Evolutionary conservation across 2,329 filamentous ascomycete genomes (phyloP).

Genomic region (Pseudogymnoascus sp.): DNA sequence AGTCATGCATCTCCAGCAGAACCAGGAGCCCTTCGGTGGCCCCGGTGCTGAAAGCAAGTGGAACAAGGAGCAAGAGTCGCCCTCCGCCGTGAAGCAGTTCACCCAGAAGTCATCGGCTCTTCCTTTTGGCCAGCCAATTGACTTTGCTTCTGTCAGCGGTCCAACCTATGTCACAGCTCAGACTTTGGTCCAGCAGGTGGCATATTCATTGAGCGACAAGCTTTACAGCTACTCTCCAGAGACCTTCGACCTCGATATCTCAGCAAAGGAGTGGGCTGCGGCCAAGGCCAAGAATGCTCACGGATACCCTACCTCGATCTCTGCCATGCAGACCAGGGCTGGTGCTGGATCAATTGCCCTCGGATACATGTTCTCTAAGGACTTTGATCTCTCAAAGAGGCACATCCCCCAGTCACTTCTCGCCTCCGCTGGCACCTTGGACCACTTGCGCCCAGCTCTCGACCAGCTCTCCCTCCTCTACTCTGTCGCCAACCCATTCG

Average conservation of each 20-base stretch:
- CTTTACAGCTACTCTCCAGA: conserved; percentile 95
- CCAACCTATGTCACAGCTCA: conserved; percentile 92
- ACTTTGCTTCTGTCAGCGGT: conserved; percentile 61
- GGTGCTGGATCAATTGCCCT: conserved; percentile 87
- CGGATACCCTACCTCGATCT: conserved; percentile 69
- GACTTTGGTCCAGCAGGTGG: conserved; percentile 88
- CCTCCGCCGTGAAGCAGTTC: conserved; percentile 23
- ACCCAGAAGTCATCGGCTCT: conserved; percentile 41
- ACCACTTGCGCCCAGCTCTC: conserved; percentile 71
- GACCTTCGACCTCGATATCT: conserved; percentile 82
- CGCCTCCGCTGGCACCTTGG: conserved; percentile 75
- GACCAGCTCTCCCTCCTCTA: conserved; percentile 91
- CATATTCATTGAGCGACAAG: conserved; percentile 92
- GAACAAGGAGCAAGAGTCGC: conserved; percentile 23
- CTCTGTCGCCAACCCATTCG: conserved; percentile 83
- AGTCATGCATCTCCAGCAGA: conserved; percentile 9
- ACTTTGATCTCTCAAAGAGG: conserved; percentile 87
- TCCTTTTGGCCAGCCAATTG: conserved; percentile 49
- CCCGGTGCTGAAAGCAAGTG: conserved; percentile 25
- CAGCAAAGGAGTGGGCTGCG: conserved; percentile 68
- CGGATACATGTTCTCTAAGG: conserved; percentile 95
- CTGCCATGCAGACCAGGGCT: conserved; percentile 75
- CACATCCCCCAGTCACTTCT: conserved; percentile 87
- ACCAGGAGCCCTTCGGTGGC: conserved; percentile 24
- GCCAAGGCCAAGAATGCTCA: conserved; percentile 69